Conservation (phyloP, 2,329 filamentous ascomycete species). For the Pyrenochaeta sp. region DNA sequence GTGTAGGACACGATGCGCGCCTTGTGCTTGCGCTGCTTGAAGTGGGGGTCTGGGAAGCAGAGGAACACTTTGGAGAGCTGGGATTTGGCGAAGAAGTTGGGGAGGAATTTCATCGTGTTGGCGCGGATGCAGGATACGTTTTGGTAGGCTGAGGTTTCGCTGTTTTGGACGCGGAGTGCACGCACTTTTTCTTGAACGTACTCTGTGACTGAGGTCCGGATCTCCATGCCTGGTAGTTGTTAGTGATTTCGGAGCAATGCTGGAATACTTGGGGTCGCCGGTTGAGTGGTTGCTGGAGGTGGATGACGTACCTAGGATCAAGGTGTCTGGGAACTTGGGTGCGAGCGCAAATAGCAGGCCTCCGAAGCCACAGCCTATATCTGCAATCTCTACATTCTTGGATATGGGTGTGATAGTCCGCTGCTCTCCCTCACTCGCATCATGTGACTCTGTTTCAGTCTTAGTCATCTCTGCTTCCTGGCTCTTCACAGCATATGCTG, state of each 20-base stretch:
- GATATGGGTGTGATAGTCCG: conserved; percentile 50
- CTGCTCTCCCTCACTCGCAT: conserved; percentile 18
- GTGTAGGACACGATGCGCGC: conserved; percentile 90
- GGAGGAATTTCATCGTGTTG: conserved; percentile 99
- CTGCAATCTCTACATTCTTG: conserved; percentile 86
- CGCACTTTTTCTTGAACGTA: conserved; percentile 89
- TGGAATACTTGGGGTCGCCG: too few species aligned
- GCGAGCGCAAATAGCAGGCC: conserved; percentile 87
- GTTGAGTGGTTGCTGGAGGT: background rate
- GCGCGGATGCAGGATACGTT: conserved; percentile 89
- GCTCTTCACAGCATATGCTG: conserved; percentile 63
- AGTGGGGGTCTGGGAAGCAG: conserved; percentile 98
- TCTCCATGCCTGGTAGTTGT: conserved; percentile 77
- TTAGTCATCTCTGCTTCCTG: conserved; percentile 30
- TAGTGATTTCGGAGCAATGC: background rate
- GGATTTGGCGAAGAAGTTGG: conserved; percentile 86
- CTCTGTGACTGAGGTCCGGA: conserved; percentile 86
- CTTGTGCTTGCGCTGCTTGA: conserved; percentile 97
- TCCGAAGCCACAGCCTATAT: conserved; percentile 97
- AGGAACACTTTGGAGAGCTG: conserved; percentile 94
- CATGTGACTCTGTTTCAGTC: conserved; percentile 24
- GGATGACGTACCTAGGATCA: conserved; percentile 76
- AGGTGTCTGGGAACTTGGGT: conserved; percentile 78
- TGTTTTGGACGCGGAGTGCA: conserved; percentile 75
- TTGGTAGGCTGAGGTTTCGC: conserved; percentile 67